Percentiles rank a stretch among this genome's conserved stretches.
Conservation (phyloP, 352 stramenopile species). For the Phytophthora tentaculata region DNA sequence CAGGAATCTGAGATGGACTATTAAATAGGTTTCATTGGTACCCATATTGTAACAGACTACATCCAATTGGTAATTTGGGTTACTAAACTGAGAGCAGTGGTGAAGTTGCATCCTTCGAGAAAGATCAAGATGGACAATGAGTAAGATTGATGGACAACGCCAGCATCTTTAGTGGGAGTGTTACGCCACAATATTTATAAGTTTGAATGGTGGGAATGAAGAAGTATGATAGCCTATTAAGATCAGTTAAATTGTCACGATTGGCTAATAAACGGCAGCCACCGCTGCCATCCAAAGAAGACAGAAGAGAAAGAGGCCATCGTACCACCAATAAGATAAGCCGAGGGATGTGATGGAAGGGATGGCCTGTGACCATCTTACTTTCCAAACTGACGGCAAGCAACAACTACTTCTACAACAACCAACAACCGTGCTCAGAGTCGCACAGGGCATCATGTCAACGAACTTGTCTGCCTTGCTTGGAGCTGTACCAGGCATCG, state of each 20-base stretch:
- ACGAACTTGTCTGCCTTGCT: no score
- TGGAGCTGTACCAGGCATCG: no score
- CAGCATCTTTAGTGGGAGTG: neutral
- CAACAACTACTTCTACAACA: neutral
- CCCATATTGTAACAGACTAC: no score
- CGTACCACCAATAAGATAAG: neutral
- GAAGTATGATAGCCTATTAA: neutral
- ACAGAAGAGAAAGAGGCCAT: neutral
- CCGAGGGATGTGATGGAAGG: neutral
- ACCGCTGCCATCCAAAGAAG: neutral
- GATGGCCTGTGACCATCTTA: neutral
- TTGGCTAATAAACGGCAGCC: neutral
- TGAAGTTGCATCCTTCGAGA: no score
- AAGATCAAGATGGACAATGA: no score
- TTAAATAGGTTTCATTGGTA: no score
- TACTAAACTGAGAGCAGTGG: no score
- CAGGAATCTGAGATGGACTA: no score
- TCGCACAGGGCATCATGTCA: no score
- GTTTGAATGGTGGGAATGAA: neutral
- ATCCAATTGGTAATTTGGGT: no score
- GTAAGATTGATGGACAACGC: no score
- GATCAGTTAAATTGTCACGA: neutral
- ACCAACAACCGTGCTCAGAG: no score
- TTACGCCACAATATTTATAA: neutral
- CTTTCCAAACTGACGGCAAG: slow-evolving; percentile 16